phyloP scores from a whole-genome alignment of 768 basidiomycete species.

The Lactarius vividus region DNA sequence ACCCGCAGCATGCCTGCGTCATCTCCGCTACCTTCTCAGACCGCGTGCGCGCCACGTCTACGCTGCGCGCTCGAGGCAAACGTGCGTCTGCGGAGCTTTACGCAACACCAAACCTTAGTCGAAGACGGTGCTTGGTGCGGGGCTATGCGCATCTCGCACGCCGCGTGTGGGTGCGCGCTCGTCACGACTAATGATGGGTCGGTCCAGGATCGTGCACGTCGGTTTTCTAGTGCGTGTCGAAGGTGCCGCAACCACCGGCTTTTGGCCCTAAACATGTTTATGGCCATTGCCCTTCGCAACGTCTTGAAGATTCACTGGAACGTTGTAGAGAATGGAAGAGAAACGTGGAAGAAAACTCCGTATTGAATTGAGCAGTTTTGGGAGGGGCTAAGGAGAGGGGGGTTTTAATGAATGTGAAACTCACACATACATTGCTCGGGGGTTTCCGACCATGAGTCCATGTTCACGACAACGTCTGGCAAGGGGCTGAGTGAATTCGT shows the following conservation, averaged over 20 bases:
- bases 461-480: not conserved
- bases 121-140: not conserved
- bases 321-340: not conserved
- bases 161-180: constrained; percentile 5
- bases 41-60: constrained; percentile 17
- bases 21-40: constrained; percentile 23
- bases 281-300: constrained; percentile 12
- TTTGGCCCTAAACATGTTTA: constrained; percentile 5
- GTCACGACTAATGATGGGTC: constrained; percentile 3
- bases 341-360: not conserved
- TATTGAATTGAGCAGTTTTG: not conserved
- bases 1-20: constrained; percentile 26
- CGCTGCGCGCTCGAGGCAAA: constrained; percentile 18
- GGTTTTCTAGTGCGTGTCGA: constrained; percentile 5
- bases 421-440: constrained; percentile 2
- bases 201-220: not conserved
- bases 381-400: not conserved
- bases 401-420: not conserved
- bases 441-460: constrained; percentile 6
- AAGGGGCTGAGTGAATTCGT: not conserved
- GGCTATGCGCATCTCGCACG: constrained; percentile 1
- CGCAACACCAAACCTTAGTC: not conserved
- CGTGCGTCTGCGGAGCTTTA: constrained; percentile 9
- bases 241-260: not conserved
- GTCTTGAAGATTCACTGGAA: not conserved